Evolutionary conservation across 805 yeast species (phyloP).

Genomic region (Lipomyces sp.): DNA sequence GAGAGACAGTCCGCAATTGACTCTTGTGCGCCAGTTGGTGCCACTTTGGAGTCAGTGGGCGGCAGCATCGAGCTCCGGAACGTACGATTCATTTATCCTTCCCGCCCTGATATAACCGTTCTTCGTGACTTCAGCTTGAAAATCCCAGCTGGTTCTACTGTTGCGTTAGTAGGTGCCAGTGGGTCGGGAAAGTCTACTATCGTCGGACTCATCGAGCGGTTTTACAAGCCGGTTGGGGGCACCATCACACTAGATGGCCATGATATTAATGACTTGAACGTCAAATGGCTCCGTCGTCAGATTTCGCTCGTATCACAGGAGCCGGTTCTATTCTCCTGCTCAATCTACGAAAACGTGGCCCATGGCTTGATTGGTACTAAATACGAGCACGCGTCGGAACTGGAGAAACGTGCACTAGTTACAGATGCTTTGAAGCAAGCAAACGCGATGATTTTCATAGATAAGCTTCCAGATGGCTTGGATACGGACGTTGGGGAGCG

Average conservation of each 20-base stretch:
- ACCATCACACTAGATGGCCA: slow-evolving; percentile 81
- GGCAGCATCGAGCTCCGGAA: slow-evolving; percentile 82
- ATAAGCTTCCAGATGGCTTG: slow-evolving; percentile 59
- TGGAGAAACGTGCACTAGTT: slow-evolving; percentile 47
- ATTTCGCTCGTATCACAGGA: slow-evolving; percentile 96
- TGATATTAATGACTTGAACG: slow-evolving; percentile 71
- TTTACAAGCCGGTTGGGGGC: slow-evolving; percentile 80
- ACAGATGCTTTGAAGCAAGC: slow-evolving; percentile 55
- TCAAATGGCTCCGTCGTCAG: slow-evolving; percentile 72
- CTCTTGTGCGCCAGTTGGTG: slow-evolving; percentile 38
- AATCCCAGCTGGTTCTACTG: slow-evolving; percentile 86
- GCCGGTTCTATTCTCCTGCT: slow-evolving; percentile 87
- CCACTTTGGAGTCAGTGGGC: slow-evolving; percentile 38
- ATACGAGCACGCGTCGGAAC: slow-evolving; percentile 45
- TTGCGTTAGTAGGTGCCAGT: slow-evolving; percentile 93
- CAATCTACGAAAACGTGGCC: slow-evolving; percentile 78
- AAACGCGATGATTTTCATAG: slow-evolving; percentile 57
- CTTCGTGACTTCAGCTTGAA: slow-evolving; percentile 73
- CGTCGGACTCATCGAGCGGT: slow-evolving; percentile 80
- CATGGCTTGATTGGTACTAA: slow-evolving; percentile 61
- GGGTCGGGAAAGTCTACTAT: slow-evolving; percentile 96
- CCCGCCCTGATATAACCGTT: slow-evolving; percentile 77
- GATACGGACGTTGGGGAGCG: slow-evolving; percentile 59
- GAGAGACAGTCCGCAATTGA: slow-evolving; percentile 50
- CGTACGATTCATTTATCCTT: slow-evolving; percentile 85